Evolutionary conservation across 257 asterid genomes (phyloP).

Genomic region (Nemophila menziesii): DNA sequence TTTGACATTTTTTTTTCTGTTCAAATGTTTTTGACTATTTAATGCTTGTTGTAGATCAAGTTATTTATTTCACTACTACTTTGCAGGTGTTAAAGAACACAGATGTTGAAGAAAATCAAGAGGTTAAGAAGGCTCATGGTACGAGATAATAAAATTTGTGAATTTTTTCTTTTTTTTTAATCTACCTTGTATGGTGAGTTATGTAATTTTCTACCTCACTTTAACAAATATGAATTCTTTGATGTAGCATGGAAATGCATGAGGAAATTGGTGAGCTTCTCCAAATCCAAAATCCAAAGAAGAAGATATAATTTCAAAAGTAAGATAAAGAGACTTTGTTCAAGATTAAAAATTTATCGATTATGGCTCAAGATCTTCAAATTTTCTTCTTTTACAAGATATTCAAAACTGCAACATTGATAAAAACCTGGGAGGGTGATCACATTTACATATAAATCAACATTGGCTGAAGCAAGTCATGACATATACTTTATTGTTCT

Average conservation of each 20-base stretch:
- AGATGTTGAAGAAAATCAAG: conserved; percentile 31
- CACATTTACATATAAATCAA: no score
- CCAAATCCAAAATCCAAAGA: conserved; percentile 37
- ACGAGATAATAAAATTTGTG: no score
- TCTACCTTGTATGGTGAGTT: not conserved
- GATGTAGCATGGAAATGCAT: conserved; percentile 40
- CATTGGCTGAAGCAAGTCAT: no score
- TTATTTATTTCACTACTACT: conserved; percentile 4
- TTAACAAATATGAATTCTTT: conserved; percentile 1
- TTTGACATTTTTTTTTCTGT: not conserved
- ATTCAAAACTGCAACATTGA: conserved; percentile 34
- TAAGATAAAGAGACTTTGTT: conserved; percentile 49
- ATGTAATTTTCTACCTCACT: no score
- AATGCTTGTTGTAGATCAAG: conserved; percentile 8
- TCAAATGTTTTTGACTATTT: no score
- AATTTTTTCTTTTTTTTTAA: no score
- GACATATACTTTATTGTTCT: no score
- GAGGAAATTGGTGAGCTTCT: conserved; percentile 41
- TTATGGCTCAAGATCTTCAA: conserved; percentile 46
- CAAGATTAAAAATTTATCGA: conserved; percentile 56
- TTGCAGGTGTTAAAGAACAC: conserved; percentile 41
- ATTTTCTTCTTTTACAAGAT: conserved; percentile 45
- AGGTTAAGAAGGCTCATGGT: conserved; percentile 28
- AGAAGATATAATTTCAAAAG: conserved; percentile 28
- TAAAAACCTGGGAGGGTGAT: no score